phyloP scores from a whole-genome alignment of 1,284 basidiomycete species.

The Somion occarium region DNA sequence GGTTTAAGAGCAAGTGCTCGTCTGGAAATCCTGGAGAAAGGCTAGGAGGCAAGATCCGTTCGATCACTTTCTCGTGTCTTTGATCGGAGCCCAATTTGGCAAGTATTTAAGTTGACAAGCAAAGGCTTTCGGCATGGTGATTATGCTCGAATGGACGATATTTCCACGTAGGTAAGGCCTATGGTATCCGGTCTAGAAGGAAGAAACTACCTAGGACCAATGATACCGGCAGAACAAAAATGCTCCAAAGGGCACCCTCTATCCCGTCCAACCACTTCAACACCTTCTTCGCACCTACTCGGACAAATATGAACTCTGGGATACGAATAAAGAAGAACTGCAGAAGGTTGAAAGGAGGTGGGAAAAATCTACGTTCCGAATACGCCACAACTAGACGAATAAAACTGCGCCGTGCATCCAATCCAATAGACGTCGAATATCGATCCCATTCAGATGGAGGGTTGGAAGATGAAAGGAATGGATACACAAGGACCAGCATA shows the following conservation, averaged over 20 bases:
- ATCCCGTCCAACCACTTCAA: slow-evolving; percentile 13
- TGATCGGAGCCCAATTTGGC: background rate
- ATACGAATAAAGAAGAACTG: slow-evolving; percentile 23
- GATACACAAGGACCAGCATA: slow-evolving; percentile 27
- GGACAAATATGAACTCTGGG: slow-evolving; percentile 19
- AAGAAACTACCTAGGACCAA: slow-evolving; percentile 27
- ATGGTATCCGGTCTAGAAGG: too few relatives aligned
- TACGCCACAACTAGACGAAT: slow-evolving; percentile 36
- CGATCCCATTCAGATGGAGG: slow-evolving; percentile 37
- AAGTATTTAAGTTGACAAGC: background rate
- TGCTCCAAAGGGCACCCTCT: slow-evolving; percentile 37
- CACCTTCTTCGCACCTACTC: slow-evolving; percentile 10
- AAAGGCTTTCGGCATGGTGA: too few relatives aligned
- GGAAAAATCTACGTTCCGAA: slow-evolving; percentile 32
- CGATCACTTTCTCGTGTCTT: too few relatives aligned
- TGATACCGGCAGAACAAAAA: slow-evolving; percentile 35
- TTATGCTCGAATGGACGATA: too few relatives aligned
- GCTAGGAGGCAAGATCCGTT: too few relatives aligned
- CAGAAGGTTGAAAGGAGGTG: slow-evolving; percentile 46
- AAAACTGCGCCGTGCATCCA: slow-evolving; percentile 40
- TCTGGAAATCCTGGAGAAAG: too few relatives aligned
- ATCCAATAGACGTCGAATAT: slow-evolving; percentile 39
- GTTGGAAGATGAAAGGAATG: slow-evolving; percentile 18
- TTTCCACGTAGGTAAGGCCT: too few relatives aligned
- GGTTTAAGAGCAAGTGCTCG: too few relatives aligned